A percentile compares a stretch with the other conserved stretches of the same genome.
Conservation (phyloP, 129 eudicot genomes). For the Pseudognaphalium luteoalbum region DNA sequence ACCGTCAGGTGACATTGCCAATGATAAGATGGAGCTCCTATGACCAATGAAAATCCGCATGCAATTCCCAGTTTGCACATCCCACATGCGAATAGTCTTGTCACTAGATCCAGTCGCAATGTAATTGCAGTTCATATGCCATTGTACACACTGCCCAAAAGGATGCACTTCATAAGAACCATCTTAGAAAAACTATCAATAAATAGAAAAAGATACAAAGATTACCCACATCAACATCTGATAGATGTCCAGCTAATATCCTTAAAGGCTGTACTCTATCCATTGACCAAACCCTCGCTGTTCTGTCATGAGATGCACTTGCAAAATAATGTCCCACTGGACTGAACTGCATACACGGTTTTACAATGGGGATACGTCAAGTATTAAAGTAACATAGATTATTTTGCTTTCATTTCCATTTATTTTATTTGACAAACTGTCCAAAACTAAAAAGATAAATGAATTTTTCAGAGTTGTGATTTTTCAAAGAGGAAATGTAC, state of each 20-base stretch:
- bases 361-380: neutral
- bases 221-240: slow-evolving; percentile 94
- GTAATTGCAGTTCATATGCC: slow-evolving; percentile 98
- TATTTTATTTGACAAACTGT: neutral
- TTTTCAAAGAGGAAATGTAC: neutral
- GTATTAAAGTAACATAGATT: neutral
- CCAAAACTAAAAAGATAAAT: neutral
- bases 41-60: slow-evolving; percentile 95
- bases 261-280: slow-evolving; percentile 90
- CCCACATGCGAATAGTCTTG: slow-evolving; percentile 97
- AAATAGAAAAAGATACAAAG: neutral
- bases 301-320: slow-evolving; percentile 94
- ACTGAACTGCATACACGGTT: slow-evolving; percentile 70
- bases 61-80: slow-evolving; percentile 85
- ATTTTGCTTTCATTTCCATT: neutral
- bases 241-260: slow-evolving; percentile 94
- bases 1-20: slow-evolving; percentile 99
- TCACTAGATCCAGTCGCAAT: slow-evolving; percentile 97
- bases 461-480: neutral
- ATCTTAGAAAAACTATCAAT: neutral
- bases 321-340: slow-evolving; percentile 97
- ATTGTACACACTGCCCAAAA: slow-evolving; percentile 76
- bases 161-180: neutral
- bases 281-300: slow-evolving; percentile 97
- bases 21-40: slow-evolving; percentile 74